phyloP scores from a whole-genome alignment of 1,139 yeast genomes.

The Geotrichum aggregatum region DNA sequence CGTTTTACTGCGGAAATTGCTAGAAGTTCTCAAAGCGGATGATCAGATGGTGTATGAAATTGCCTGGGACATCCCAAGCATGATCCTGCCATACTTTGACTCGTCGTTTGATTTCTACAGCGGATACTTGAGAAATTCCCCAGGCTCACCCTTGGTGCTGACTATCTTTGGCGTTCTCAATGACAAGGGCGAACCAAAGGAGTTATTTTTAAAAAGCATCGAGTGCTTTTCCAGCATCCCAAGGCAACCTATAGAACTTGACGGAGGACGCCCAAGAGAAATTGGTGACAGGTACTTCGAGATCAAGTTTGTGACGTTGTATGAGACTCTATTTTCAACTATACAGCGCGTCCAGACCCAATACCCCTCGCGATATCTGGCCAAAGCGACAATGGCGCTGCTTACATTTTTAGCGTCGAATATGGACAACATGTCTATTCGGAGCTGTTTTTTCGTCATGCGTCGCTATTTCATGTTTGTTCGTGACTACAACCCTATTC shows the following conservation, averaged over 20 bases:
- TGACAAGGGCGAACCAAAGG: constrained; percentile 69
- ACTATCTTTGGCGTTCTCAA: constrained; percentile 59
- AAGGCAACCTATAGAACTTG: constrained; percentile 14
- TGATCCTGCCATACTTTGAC: constrained; percentile 45
- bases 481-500: constrained; percentile 54
- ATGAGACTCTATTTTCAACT: constrained; percentile 56
- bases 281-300: constrained; percentile 44
- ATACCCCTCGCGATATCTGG: constrained; percentile 75
- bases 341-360: constrained; percentile 55
- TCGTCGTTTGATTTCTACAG: constrained; percentile 28
- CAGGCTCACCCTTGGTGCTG: constrained; percentile 38
- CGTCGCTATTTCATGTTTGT: constrained; percentile 63
- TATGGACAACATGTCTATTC: constrained; percentile 34
- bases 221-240: constrained; percentile 50
- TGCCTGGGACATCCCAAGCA: constrained; percentile 83
- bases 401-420: constrained; percentile 51
- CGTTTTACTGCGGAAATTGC: constrained; percentile 42
- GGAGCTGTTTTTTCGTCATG: constrained; percentile 45
- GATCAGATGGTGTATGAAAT: constrained; percentile 56
- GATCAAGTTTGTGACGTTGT: constrained; percentile 57
- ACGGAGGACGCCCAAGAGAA: background rate
- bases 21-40: constrained; percentile 40
- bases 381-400: constrained; percentile 58
- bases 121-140: constrained; percentile 27
- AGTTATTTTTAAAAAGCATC: constrained; percentile 62